Base-by-base conservation (phyloP, 2,329 filamentous ascomycete species). In the Sporothrix variecibatus region DNA sequence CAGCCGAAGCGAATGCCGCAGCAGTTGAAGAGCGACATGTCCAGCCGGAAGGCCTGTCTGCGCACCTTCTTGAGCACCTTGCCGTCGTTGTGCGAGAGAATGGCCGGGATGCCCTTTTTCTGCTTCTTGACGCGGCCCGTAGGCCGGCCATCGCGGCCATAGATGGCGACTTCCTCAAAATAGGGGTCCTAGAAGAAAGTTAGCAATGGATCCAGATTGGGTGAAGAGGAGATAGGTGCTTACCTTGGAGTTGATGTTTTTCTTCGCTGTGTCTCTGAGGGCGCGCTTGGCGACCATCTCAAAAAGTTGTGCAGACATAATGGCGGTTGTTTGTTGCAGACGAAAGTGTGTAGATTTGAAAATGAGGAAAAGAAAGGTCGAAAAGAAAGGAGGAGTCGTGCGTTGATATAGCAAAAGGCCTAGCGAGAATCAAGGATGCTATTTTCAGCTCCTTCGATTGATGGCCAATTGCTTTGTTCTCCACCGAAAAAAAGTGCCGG, bases 1-100 rank as follows among this genome's bases (percentile, higher is more conserved):
- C 94, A 98, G 72, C 96, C 96, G 80, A 98, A 95, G 74, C 91
- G 89, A 75, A 97, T 87, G 60, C 94, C 94, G 77, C 92, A 89
- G 80, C 94, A 89, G 79, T 89, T 94, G 85, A 95, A 97, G 6
- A 97, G 88, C 73, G 88, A 89, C 86, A 94, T 92, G 82, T 98
- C 96, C 34, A 98, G 89, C 51, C 90, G 88, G 83, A 97, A 97
- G 46, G 96, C 94, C 74, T 92, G 88, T 78, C 92, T 89, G 82
- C 97, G 95, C 78, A 97, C 94, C 78, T 92, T 92, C 78, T 92
- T 97, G 76, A 98, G 90, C 77, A 98, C 87, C 76, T 92, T 88
- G 79, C 88, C 91, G 82, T 99, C 96, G 78, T 97, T 89, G 38
- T 91, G 85, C 23, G 94, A 95, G 71, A 98, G 89, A 72, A 95